Evolutionary conservation across 2,329 filamentous ascomycete species (phyloP).

Genomic region (Colletotrichum truncatum): DNA sequence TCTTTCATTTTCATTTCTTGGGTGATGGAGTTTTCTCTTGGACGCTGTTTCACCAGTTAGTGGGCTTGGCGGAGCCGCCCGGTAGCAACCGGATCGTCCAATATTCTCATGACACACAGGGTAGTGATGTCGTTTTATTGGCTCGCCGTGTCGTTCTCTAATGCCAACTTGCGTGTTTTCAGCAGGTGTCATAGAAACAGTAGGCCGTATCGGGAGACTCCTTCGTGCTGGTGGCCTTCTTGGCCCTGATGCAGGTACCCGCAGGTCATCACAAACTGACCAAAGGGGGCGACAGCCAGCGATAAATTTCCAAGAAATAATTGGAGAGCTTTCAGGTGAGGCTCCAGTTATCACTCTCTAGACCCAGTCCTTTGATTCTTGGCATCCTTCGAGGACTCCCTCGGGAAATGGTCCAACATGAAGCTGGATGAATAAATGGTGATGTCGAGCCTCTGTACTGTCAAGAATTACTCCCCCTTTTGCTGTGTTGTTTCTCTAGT

Average conservation of each 20-base stretch:
- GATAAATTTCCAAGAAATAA: neutral
- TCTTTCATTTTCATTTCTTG: neutral
- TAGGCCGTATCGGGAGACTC: neutral
- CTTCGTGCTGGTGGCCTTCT: neutral
- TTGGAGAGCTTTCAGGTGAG: slow-evolving; percentile 2
- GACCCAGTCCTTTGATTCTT: neutral
- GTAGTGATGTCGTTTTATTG: neutral
- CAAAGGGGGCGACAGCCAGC: neutral
- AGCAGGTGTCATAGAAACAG: neutral
- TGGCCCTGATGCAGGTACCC: slow-evolving; percentile 12
- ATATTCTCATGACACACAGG: neutral
- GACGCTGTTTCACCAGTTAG: neutral
- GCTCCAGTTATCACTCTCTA: neutral
- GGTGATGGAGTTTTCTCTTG: neutral
- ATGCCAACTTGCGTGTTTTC: neutral
- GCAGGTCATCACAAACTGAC: slow-evolving; percentile 5
- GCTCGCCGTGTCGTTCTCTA: neutral
- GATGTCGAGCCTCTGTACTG: neutral
- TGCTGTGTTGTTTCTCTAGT: neutral
- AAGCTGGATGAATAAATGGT: too few relatives aligned
- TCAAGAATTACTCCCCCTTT: fast-evolving
- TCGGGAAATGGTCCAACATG: too few relatives aligned
- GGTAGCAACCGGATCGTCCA: neutral
- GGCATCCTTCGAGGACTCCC: neutral
- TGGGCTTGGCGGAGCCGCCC: neutral